Evolutionary conservation across 768 basidiomycete genomes (phyloP).

Genomic region (Sporobolomyces phaffii): DNA sequence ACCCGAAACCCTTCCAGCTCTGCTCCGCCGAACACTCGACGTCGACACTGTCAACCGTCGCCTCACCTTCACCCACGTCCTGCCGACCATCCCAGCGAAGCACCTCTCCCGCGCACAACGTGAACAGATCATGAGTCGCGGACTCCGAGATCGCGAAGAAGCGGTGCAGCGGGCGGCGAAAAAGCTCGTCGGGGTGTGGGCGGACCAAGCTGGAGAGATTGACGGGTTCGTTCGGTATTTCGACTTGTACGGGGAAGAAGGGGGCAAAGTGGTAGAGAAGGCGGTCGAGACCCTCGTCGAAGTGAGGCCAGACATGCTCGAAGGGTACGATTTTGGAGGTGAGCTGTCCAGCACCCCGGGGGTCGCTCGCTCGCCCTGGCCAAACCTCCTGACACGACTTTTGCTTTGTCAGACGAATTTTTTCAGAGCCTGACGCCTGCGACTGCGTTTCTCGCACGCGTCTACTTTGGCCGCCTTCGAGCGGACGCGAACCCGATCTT

Average conservation of each 20-base stretch:
- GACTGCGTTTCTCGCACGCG: slow-evolving; percentile 70
- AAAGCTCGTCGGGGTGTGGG: slow-evolving; percentile 67
- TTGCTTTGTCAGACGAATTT: slow-evolving; percentile 56
- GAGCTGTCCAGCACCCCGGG: slow-evolving; percentile 41
- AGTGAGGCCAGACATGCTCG: slow-evolving; percentile 60
- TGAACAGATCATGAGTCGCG: slow-evolving; percentile 69
- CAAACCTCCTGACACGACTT: no score
- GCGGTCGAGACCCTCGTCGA: slow-evolving; percentile 69
- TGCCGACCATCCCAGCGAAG: slow-evolving; percentile 57
- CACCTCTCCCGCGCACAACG: slow-evolving; percentile 65
- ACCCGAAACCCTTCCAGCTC: slow-evolving; percentile 55
- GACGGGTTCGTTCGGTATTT: slow-evolving; percentile 48
- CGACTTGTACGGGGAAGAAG: slow-evolving; percentile 45
- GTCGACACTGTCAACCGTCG: slow-evolving; percentile 68
- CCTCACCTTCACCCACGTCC: slow-evolving; percentile 61
- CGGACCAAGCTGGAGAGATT: slow-evolving; percentile 48
- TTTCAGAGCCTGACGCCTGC: slow-evolving; percentile 69
- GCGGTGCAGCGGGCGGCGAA: slow-evolving; percentile 66
- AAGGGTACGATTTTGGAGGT: slow-evolving; percentile 66
- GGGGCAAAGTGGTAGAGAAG: slow-evolving; percentile 58
- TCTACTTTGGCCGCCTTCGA: slow-evolving; percentile 71
- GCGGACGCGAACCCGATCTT: slow-evolving; percentile 55
- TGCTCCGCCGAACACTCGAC: slow-evolving; percentile 74
- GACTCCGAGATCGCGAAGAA: slow-evolving; percentile 77
- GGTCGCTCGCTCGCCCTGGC: no score